A percentile compares a stretch with the other conserved stretches of the same genome.
Conservation (phyloP, 2,329 filamentous ascomycete genomes). For the Gnomoniopsis sp. region DNA sequence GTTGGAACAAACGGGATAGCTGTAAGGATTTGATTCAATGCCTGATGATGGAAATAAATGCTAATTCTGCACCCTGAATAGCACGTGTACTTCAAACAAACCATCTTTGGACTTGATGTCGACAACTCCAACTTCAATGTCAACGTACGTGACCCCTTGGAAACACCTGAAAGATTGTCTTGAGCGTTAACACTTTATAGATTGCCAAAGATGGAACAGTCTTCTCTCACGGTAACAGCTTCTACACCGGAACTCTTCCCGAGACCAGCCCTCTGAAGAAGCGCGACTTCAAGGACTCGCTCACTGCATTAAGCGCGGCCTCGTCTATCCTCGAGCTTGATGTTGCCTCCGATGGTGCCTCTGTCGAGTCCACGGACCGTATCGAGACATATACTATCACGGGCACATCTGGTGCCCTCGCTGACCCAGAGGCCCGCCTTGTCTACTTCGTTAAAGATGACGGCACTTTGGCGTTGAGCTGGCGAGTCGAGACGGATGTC, state of each 20-base stretch:
- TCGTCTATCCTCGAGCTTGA: slow-evolving; percentile 37
- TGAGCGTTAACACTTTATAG: slow-evolving; percentile 26
- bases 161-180: not conserved
- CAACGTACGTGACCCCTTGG: slow-evolving; percentile 43
- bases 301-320: slow-evolving; percentile 39
- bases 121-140: slow-evolving; percentile 61
- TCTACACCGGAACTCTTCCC: slow-evolving; percentile 41
- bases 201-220: slow-evolving; percentile 49
- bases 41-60: not conserved
- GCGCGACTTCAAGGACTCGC: slow-evolving; percentile 39
- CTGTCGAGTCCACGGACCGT: slow-evolving; percentile 34
- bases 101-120: slow-evolving; percentile 53
- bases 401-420: slow-evolving; percentile 44
- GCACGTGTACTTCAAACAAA: slow-evolving; percentile 60
- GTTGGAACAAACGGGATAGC: slow-evolving; percentile 51
- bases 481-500: slow-evolving; percentile 58
- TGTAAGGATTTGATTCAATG: not conserved
- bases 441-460: slow-evolving; percentile 51
- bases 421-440: slow-evolving; percentile 52
- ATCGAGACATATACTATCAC: slow-evolving; percentile 42
- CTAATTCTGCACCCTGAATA: not conserved
- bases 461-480: slow-evolving; percentile 45
- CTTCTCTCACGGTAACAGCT: slow-evolving; percentile 54
- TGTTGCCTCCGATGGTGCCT: slow-evolving; percentile 35
- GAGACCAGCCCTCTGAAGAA: slow-evolving; percentile 35